These are phyloP conservation scores for Ganoderma leucocontextum DNA, from an alignment of 1,284 basidiomycete genomes.

Conservation along the genomic window DNA sequence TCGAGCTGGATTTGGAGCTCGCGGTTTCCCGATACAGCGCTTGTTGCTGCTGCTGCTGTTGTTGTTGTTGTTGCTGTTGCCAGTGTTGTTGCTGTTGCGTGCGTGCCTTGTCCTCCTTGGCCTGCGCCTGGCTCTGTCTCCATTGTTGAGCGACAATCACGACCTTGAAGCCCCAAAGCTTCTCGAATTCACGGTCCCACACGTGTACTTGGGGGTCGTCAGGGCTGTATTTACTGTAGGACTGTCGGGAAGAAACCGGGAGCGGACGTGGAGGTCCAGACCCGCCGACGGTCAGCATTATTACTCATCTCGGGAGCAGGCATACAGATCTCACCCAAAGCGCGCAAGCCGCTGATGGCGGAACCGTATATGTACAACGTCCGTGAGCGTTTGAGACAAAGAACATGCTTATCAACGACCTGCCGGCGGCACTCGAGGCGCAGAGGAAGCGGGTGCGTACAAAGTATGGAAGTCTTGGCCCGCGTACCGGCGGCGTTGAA, in stretches of 20 bases:
- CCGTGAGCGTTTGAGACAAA: background rate
- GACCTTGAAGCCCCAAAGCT: constrained; percentile 60
- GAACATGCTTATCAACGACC: constrained; percentile 13
- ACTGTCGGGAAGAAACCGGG: constrained; percentile 45
- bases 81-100: constrained; percentile 21
- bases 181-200: constrained; percentile 69
- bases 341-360: constrained; percentile 61
- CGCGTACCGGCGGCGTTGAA: constrained; percentile 68
- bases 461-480: constrained; percentile 69
- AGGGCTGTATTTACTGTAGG: constrained; percentile 70
- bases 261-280: background rate
- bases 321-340: constrained; percentile 60
- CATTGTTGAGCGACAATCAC: constrained; percentile 43
- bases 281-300: constrained; percentile 1
- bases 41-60: constrained; percentile 20
- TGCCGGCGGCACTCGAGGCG: constrained; percentile 15
- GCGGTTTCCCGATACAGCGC: constrained; percentile 21
- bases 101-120: constrained; percentile 27
- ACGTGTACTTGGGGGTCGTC: constrained; percentile 59
- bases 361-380: constrained; percentile 14
- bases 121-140: constrained; percentile 39
- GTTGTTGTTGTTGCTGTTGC: constrained; percentile 21
- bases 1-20: constrained; percentile 16
- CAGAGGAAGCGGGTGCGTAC: constrained; percentile 52
- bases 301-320: constrained; percentile 6